phyloP scores from a whole-genome alignment of 2,329 filamentous ascomycete genomes.

The Cordyceps fumosorosea region DNA sequence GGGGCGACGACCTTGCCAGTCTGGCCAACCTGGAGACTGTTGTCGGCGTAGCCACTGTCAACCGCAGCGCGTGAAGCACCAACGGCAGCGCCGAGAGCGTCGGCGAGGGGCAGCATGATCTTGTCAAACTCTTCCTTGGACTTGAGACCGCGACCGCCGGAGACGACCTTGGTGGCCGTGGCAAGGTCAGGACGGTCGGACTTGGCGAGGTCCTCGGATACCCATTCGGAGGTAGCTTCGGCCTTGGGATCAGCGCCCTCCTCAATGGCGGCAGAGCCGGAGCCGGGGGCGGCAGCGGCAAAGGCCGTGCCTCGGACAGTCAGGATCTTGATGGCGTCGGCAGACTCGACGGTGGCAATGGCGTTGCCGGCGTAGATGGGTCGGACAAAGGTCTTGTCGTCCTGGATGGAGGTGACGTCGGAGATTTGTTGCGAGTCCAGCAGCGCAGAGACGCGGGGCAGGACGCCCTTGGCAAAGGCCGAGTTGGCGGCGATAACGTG shows the following conservation, averaged over 20 bases:
- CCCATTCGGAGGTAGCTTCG: constrained; percentile 71
- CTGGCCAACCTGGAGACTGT: constrained; percentile 96
- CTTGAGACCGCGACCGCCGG: constrained; percentile 89
- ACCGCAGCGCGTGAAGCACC: constrained; percentile 92
- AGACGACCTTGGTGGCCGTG: constrained; percentile 85
- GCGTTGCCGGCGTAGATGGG: constrained; percentile 98
- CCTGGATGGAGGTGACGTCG: constrained; percentile 80
- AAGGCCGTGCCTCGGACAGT: constrained; percentile 94
- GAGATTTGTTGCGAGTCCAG: constrained; percentile 91
- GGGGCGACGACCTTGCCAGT: constrained; percentile 98
- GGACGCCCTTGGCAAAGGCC: constrained; percentile 90
- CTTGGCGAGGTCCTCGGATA: constrained; percentile 87
- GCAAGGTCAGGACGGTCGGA: constrained; percentile 90
- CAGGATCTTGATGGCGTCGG: constrained; percentile 77
- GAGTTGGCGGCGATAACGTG: constrained; percentile 88
- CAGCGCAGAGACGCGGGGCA: constrained; percentile 86
- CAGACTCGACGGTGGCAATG: constrained; percentile 89
- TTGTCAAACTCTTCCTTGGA: constrained; percentile 97
- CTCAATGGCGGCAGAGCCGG: constrained; percentile 69
- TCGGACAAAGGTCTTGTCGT: constrained; percentile 89
- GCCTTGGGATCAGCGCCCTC: constrained; percentile 79
- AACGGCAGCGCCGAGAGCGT: constrained; percentile 89
- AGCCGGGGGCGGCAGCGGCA: constrained; percentile 62
- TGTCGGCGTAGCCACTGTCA: constrained; percentile 95
- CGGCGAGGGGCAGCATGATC: constrained; percentile 85